A percentile compares a stretch with the other conserved stretches of the same genome.
phyloP scores from a whole-genome alignment of 2,329 filamentous ascomycete genomes.

The Erysiphe pulchra region DNA sequence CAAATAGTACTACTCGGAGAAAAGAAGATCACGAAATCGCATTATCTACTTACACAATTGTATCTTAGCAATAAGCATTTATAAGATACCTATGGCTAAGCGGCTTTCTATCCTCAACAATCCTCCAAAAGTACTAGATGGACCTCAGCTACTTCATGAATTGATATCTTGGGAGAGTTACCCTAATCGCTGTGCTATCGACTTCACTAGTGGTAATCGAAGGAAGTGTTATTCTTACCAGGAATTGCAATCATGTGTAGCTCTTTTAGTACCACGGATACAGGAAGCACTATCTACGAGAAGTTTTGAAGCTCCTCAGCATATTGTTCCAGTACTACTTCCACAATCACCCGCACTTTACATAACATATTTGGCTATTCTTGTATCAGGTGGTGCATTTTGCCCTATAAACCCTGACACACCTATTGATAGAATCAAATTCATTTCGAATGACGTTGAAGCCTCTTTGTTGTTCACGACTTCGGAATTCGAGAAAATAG shows the following conservation, averaged over 20 bases:
- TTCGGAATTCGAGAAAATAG: constrained; percentile 17
- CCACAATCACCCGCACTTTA: constrained; percentile 59
- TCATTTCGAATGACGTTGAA: constrained; percentile 54
- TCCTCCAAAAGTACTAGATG: constrained; percentile 23
- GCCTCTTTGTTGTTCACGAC: constrained; percentile 44
- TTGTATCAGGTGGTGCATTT: constrained; percentile 65
- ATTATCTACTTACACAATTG: no score
- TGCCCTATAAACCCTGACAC: constrained; percentile 63
- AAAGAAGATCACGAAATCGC: no score
- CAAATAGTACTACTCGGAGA: no score
- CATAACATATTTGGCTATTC: constrained; percentile 46
- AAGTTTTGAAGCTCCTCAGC: constrained; percentile 8
- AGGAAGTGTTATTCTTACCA: constrained; percentile 10
- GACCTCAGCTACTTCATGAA: constrained; percentile 31
- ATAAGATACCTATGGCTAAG: constrained; percentile 5
- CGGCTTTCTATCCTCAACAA: constrained; percentile 30
- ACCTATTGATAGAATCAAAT: constrained; percentile 49
- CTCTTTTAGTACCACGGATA: constrained; percentile 5
- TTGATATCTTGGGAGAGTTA: constrained; percentile 25
- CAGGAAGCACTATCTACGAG: constrained; percentile 1
- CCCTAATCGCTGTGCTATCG: constrained; percentile 27
- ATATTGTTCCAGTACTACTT: constrained; percentile 49
- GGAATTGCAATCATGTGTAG: constrained; percentile 18
- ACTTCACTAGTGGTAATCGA: constrained; percentile 27
- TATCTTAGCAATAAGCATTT: no score